phyloP scores from a whole-genome alignment of 1,284 basidiomycete genomes.

The Ustilago hordei region DNA sequence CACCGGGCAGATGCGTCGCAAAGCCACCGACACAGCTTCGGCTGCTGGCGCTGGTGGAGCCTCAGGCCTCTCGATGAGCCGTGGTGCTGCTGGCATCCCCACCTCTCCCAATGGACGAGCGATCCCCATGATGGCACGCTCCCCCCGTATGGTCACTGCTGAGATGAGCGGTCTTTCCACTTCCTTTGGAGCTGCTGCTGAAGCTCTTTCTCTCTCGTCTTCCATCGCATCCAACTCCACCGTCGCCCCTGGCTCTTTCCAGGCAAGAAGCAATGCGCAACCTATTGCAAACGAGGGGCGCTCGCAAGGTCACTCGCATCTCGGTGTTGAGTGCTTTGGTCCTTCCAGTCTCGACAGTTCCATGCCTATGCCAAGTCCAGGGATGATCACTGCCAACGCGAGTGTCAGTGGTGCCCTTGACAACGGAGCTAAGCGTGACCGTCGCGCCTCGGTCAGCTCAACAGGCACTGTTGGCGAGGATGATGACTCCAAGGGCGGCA shows the following conservation, averaged over 20 bases:
- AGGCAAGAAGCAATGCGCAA: slow-evolving; percentile 38
- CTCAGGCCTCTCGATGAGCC: slow-evolving; percentile 46
- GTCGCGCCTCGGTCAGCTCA: slow-evolving; percentile 69
- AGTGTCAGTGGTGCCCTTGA: slow-evolving; percentile 17
- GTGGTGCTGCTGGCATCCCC: slow-evolving; percentile 22
- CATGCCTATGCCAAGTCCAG: slow-evolving; percentile 48
- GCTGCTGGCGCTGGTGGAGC: slow-evolving; percentile 55
- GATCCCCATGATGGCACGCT: slow-evolving; percentile 47
- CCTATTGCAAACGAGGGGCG: slow-evolving; percentile 42
- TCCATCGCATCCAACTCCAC: slow-evolving; percentile 53
- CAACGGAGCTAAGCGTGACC: slow-evolving; percentile 54
- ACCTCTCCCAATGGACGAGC: slow-evolving; percentile 49
- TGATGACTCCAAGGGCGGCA: slow-evolving; percentile 71
- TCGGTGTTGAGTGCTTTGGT: slow-evolving; percentile 63
- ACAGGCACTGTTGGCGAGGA: slow-evolving; percentile 73
- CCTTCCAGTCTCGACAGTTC: slow-evolving; percentile 54
- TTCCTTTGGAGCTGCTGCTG: slow-evolving; percentile 66
- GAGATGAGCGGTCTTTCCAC: slow-evolving; percentile 57
- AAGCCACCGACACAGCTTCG: slow-evolving; percentile 48
- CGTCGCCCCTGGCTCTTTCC: slow-evolving; percentile 43
- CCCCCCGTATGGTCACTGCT: slow-evolving; percentile 37
- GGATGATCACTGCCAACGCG: slow-evolving; percentile 33
- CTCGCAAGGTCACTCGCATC: slow-evolving; percentile 58
- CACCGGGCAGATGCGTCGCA: slow-evolving; percentile 56
- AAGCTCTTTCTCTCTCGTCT: slow-evolving; percentile 57